A percentile compares a stretch with the other conserved stretches of the same genome.
Conservation (phyloP, 2,329 filamentous ascomycete genomes). For the Calonectria crousiana region DNA sequence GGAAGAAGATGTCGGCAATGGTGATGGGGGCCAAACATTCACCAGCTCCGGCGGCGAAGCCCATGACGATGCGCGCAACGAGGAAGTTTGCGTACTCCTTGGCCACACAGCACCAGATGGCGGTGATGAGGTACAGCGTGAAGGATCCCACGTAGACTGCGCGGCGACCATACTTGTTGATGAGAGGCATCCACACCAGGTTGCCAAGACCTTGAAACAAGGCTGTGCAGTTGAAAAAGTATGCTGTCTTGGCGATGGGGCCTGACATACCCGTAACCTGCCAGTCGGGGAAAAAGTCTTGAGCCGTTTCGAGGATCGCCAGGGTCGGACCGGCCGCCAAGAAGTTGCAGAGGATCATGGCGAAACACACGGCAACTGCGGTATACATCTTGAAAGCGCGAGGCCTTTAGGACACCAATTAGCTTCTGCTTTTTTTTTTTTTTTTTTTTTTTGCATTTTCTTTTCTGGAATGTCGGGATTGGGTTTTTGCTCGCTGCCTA, state of each 20-base stretch:
- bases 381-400: conserved; percentile 35
- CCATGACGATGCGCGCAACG: conserved; percentile 30
- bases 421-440: not conserved
- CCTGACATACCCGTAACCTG: conserved; percentile 20
- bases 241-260: conserved; percentile 30
- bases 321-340: conserved; percentile 31
- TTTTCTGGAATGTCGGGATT: not conserved
- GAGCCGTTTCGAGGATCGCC: conserved; percentile 25
- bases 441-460: not conserved
- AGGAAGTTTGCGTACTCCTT: conserved; percentile 27
- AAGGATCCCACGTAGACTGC: conserved; percentile 28
- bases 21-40: conserved; percentile 56
- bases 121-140: conserved; percentile 26
- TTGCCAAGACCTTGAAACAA: conserved; percentile 31
- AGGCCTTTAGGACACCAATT: conserved; percentile 45
- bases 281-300: conserved; percentile 27
- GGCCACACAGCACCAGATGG: conserved; percentile 27
- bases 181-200: conserved; percentile 31
- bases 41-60: conserved; percentile 28
- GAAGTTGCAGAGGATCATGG: conserved; percentile 33
- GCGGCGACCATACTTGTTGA: conserved; percentile 31
- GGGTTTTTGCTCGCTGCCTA: not conserved
- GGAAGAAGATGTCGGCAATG: conserved; percentile 65
- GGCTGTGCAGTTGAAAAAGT: conserved; percentile 31
- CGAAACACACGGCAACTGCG: conserved; percentile 29